Base-by-base conservation (phyloP, 2,329 filamentous ascomycete species). In the Fusarium kyushuense region DNA sequence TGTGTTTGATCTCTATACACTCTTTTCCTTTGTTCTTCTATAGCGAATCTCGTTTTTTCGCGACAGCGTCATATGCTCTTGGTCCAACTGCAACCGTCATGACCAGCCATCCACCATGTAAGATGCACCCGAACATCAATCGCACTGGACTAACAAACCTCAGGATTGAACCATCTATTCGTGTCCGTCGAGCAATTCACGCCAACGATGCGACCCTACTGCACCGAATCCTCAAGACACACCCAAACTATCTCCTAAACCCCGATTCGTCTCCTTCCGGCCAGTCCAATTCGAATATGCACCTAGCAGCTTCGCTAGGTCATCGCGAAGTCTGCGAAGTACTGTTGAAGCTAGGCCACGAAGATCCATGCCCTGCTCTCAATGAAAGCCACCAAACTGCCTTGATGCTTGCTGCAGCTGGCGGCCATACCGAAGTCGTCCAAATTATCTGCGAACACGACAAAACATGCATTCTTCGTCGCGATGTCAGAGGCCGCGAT, bases 371-470 rank as follows among this genome's bases (percentile, higher is more conserved):
- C 49, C 88, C 94, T 30, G 91, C 90, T 14, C 85, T 93, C 67
- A 97, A 96, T 77, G 91, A 93, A 72, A 85, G 90, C 65, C 88
- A 92, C 74, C 90, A 95, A 75, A 96, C 93, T 0, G 90, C 93
- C 0, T 83, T 97, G 48, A 94, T 95, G 87, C 84, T 96, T 4
- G 93, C 93, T 13, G 88, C 92, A 2, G 81, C 81, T 9, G 84
- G 84, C 2, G 90, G 91, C 16, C 90, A 93, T 73, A 89, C 90
- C 68, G 90, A 92, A 49, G 87, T 92, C 23, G 92, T 93, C 16
- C 88, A 91, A 65, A 83, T 92, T 35, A 85, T 97, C 7, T 89
- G 89, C 75, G 85, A 89, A 63, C 77, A 83, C 19, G 89, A 92
- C 73, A 87, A 90, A 1, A 77, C 82, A 14, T 88, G 84, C 64